A percentile compares a stretch with the other conserved stretches of the same genome.
Conservation (phyloP, 192 early-diverging fungal species). For the Backusella mclennaniae region DNA sequence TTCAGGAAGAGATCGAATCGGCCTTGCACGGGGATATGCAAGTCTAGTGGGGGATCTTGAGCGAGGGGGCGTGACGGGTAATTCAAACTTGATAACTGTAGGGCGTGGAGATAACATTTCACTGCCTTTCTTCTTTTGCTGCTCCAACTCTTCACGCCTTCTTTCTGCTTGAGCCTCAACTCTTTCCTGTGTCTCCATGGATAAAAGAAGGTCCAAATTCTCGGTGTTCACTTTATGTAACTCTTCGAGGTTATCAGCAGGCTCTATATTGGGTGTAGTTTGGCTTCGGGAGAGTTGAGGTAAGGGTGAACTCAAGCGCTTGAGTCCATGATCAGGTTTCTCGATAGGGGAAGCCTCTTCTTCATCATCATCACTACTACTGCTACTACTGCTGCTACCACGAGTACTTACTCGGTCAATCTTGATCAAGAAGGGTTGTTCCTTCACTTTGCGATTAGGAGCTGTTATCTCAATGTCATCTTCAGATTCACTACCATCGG, state of each 20-base stretch:
- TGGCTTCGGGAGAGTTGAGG: not conserved
- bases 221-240: not conserved
- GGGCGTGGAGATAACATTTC: conserved; percentile 18
- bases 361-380: not conserved
- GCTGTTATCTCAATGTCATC: not conserved
- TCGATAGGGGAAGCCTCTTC: not conserved
- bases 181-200: conserved; percentile 30
- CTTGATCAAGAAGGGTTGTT: not conserved
- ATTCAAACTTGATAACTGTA: conserved; percentile 26
- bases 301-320: not conserved
- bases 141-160: conserved; percentile 11
- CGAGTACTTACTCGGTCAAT: not conserved
- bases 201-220: conserved; percentile 24
- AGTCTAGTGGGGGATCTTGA: conserved; percentile 21
- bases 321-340: not conserved
- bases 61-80: conserved; percentile 32
- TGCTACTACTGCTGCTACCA: not conserved
- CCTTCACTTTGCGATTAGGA: not conserved
- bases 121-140: conserved; percentile 12
- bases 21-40: conserved; percentile 20
- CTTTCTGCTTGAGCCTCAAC: conserved; percentile 23
- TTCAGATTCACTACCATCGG: not conserved
- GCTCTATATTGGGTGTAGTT: not conserved
- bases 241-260: not conserved
- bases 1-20: conserved; percentile 17